A percentile compares a stretch with the other conserved stretches of the same genome.
Evolutionary conservation across 257 asterid genomes (phyloP).

Genomic region (Forsythia suspensa): DNA sequence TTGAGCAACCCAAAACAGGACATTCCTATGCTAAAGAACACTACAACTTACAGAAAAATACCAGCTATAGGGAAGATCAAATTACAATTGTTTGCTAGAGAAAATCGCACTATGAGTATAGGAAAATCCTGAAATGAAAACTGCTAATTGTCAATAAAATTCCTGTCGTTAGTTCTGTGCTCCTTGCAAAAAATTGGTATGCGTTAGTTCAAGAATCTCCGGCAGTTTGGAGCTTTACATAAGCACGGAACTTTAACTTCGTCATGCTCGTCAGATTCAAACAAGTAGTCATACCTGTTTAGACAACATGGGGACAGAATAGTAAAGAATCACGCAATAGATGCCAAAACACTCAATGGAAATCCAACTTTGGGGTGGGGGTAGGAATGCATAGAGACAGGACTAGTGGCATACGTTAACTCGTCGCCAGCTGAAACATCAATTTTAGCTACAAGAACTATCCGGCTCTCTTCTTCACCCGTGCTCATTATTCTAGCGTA

Average conservation of each 20-base stretch:
- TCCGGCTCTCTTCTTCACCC: constrained; percentile 73
- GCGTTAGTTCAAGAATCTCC: constrained; percentile 70
- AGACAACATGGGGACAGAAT: not conserved
- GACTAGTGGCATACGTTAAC: constrained; percentile 60
- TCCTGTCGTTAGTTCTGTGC: not conserved
- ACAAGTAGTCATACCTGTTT: constrained; percentile 82
- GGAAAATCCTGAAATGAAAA: not conserved
- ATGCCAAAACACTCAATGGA: not conserved
- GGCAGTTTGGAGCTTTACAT: constrained; percentile 77
- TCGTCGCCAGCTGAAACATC: constrained; percentile 80
- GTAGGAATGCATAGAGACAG: constrained; percentile 8
- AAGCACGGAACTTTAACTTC: constrained; percentile 86
- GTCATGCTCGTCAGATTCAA: constrained; percentile 86
- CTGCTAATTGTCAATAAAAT: not conserved
- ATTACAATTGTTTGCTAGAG: not conserved
- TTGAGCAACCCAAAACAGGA: not conserved
- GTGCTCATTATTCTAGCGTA: constrained; percentile 83
- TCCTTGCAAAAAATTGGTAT: not conserved
- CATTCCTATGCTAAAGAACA: not conserved
- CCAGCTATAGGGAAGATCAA: not conserved
- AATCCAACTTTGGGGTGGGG: not conserved
- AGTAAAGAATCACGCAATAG: not conserved
- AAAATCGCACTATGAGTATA: not conserved
- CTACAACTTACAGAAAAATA: not conserved
- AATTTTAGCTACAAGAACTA: constrained; percentile 82